phyloP scores from a whole-genome alignment of 345 rosid species.

The Aquilaria yunnanensis region DNA sequence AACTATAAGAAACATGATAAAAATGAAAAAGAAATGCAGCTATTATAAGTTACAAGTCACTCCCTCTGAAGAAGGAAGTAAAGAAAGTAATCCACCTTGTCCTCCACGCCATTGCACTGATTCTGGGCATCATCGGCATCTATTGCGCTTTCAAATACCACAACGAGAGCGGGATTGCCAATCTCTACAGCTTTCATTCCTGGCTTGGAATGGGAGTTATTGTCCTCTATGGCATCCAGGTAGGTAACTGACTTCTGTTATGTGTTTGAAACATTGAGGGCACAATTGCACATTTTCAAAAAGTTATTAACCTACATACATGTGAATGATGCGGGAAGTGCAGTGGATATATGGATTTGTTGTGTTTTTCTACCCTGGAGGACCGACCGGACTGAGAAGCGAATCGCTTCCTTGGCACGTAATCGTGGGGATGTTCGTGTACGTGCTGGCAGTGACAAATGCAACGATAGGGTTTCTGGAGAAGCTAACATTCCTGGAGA shows the following conservation, averaged over 20 bases:
- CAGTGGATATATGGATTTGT: conserved; percentile 79
- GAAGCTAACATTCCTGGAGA: conserved; percentile 88
- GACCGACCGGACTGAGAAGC: conserved; percentile 34
- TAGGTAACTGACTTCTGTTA: conserved; percentile 10
- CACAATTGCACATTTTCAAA: too few relatives aligned
- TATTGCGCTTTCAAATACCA: conserved; percentile 84
- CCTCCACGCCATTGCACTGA: conserved; percentile 79
- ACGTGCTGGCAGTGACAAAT: conserved; percentile 51
- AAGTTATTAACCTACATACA: too few relatives aligned
- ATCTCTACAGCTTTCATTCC: conserved; percentile 92
- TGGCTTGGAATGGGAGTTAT: conserved; percentile 87
- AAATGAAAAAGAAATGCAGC: conserved; percentile 35
- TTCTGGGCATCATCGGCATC: conserved; percentile 69
- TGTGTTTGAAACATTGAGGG: too few relatives aligned
- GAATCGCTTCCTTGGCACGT: conserved; percentile 71
- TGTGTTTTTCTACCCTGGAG: conserved; percentile 80
- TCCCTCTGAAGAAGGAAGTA: conserved; percentile 58
- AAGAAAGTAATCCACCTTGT: conserved; percentile 77
- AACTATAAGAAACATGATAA: neutral
- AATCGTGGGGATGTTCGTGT: conserved; percentile 52
- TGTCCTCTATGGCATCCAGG: conserved; percentile 85
- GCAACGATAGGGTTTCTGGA: conserved; percentile 75
- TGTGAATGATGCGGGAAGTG: neutral
- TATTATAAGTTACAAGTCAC: conserved; percentile 68
- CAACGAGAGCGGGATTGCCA: conserved; percentile 67